Conservation (phyloP, 805 yeast species). For the Sugiyamaella chiloensis region DNA sequence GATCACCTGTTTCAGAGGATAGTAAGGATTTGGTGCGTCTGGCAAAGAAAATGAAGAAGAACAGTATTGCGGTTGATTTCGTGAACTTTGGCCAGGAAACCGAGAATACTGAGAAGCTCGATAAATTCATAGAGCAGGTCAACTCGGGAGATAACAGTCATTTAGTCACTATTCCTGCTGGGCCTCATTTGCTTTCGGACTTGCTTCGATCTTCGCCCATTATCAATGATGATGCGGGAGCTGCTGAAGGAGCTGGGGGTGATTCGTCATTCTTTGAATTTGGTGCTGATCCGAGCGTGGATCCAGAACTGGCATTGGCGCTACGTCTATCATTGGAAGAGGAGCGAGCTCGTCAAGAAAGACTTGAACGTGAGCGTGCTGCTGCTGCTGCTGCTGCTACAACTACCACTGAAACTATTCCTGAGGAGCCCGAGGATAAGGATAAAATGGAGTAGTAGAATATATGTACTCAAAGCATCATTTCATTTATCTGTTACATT, state of each 20-base stretch:
- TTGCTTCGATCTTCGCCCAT: conserved; percentile 74
- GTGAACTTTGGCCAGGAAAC: conserved; percentile 90
- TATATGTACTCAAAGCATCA: no score
- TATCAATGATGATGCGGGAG: conserved; percentile 61
- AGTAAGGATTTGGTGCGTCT: conserved; percentile 73
- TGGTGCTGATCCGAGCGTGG: conserved; percentile 78
- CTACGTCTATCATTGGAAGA: conserved; percentile 92
- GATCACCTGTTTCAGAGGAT: conserved; percentile 71
- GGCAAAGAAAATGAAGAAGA: conserved; percentile 91
- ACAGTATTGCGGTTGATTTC: conserved; percentile 83
- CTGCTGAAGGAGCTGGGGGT: conserved; percentile 41
- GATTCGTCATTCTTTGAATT: conserved; percentile 46
- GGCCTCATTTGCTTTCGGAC: conserved; percentile 80
- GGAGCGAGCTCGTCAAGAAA: conserved; percentile 86
- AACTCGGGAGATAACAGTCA: conserved; percentile 63
- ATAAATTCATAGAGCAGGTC: conserved; percentile 69
- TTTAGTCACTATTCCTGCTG: conserved; percentile 83
- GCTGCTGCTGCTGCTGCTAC: conserved; percentile 13
- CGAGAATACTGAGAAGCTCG: conserved; percentile 71
- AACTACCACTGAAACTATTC: conserved; percentile 12
- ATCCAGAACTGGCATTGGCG: conserved; percentile 96
- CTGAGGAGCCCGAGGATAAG: background rate
- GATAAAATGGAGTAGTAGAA: conserved; percentile 2
- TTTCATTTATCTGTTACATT: no score
- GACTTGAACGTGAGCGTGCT: conserved; percentile 34